Evolutionary conservation across 192 early-diverging fungal species (phyloP).

Genomic region (Linnemannia schmuckeri): DNA sequence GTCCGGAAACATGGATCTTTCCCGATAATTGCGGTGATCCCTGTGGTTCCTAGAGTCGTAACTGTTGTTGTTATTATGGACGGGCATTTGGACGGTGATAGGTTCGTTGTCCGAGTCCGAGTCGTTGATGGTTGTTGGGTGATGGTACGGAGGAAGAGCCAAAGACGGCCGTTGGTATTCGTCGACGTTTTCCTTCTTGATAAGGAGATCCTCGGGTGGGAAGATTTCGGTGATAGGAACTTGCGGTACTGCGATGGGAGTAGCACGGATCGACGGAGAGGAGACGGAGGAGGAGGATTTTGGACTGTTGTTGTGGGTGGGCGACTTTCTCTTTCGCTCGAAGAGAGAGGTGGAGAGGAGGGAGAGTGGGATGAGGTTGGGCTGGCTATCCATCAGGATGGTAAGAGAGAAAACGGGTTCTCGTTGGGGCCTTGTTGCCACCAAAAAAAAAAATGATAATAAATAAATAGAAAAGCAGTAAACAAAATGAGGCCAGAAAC

Average conservation of each 20-base stretch:
- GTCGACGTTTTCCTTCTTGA: conserved; percentile 8
- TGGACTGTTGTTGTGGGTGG: background rate
- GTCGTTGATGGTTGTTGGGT: background rate
- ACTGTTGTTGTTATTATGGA: background rate
- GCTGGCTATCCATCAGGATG: background rate
- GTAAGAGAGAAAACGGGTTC: background rate
- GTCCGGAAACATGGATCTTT: background rate
- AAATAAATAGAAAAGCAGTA: background rate
- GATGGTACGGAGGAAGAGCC: background rate
- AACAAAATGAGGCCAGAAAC: background rate
- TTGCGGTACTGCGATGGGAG: background rate
- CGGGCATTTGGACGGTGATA: background rate
- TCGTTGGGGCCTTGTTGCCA: conserved; percentile 5
- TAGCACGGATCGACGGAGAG: background rate
- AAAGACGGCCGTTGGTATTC: background rate
- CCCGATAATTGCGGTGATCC: background rate
- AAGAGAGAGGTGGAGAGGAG: conserved; percentile 40
- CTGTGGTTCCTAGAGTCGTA: background rate
- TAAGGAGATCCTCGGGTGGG: background rate
- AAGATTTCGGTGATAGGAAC: conserved; percentile 7
- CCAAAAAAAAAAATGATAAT: conserved; percentile 3
- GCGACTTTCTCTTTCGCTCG: conserved; percentile 5
- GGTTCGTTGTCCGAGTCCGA: background rate
- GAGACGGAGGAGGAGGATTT: background rate
- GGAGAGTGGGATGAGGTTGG: conserved; percentile 24